Evolutionary conservation across 1,284 basidiomycete genomes (phyloP), one percentile per base, ranked within the genome.

Genomic region (Heterobasidion irregulare): DNA sequence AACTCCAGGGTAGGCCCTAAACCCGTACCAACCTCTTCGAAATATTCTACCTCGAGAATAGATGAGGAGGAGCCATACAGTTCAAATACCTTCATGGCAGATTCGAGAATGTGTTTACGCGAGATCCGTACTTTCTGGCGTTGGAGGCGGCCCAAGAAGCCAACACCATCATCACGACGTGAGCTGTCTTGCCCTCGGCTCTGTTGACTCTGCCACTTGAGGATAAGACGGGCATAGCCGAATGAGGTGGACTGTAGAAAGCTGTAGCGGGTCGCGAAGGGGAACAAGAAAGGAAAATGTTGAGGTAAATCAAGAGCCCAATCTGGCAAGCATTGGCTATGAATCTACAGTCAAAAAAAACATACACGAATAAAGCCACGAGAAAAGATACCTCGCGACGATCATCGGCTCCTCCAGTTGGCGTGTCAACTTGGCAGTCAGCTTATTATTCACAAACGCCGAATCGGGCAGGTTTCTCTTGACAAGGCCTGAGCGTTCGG

Each of bases 341-440:
- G 38, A 54, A 33, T 54, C 26, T 3, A 8, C 34, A 50, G 49
- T n/a, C 51, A 49, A 34, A 45, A 52, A 57, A 33, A 52, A 16
- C 9, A 38, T 33, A n/a, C 2, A 18, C 19, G 26, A 16, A 2
- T 18, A 48, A 13, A 10, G 54, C 55, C 49, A 57, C 19, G 54
- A 56, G 4, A 19, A 33, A 53, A 61, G 75, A 58, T 63, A 91
- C 91, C 91, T 96, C 0, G 96, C 97, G 44, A 99, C 91, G 60
- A 99, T 96, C 92, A 99, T 97, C 0, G 94, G 93, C 69, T 99
- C 97, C 64, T 99, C 96, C 41, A 99, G 71, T 68, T 99, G 97
- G 44, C 97, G 83, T n/a, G 94, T 95, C 41, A 99, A 80, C 71
- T 99, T 99, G 19, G 97, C 97, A 0, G 94, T 95, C 48, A 99